Percentiles rank a stretch among this genome's conserved stretches.
Conservation (phyloP, 2,329 filamentous ascomycete species). For the Neopestalotiopsis rosae region DNA sequence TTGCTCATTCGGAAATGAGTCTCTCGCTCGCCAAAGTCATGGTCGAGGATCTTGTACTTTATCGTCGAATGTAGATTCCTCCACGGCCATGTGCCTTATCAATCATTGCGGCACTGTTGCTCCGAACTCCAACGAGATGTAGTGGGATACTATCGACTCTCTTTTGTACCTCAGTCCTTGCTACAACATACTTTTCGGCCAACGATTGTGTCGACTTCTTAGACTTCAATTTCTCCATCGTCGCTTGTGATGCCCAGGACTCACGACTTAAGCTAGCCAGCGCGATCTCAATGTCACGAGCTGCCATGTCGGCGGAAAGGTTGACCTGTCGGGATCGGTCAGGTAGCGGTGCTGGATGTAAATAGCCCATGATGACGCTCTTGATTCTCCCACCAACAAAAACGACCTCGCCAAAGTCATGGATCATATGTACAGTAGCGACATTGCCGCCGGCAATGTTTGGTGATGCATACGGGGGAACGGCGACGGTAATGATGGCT, state of each 20-base stretch:
- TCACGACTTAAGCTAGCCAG: slow-evolving; percentile 52
- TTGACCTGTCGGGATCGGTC: slow-evolving; percentile 13
- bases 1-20: too few relatives aligned
- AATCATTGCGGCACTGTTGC: slow-evolving; percentile 48
- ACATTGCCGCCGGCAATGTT: slow-evolving; percentile 54
- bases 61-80: slow-evolving; percentile 52
- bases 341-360: slow-evolving; percentile 46
- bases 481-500: slow-evolving; percentile 61
- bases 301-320: slow-evolving; percentile 32
- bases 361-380: slow-evolving; percentile 64
- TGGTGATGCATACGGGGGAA: slow-evolving; percentile 50
- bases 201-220: slow-evolving; percentile 47
- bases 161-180: slow-evolving; percentile 55
- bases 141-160: slow-evolving; percentile 63
- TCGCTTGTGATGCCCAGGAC: slow-evolving; percentile 49
- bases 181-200: slow-evolving; percentile 52
- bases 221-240: slow-evolving; percentile 42
- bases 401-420: slow-evolving; percentile 49
- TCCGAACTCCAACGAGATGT: slow-evolving; percentile 64
- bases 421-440: slow-evolving; percentile 59
- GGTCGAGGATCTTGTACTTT: background rate
- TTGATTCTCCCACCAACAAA: slow-evolving; percentile 54
- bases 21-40: too few relatives aligned
- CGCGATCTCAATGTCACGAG: slow-evolving; percentile 47
- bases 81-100: slow-evolving; percentile 57